A percentile compares a stretch with the other conserved stretches of the same genome.
Conservation (phyloP, 805 yeast species). For the Aciculoconidium aculeatum region DNA sequence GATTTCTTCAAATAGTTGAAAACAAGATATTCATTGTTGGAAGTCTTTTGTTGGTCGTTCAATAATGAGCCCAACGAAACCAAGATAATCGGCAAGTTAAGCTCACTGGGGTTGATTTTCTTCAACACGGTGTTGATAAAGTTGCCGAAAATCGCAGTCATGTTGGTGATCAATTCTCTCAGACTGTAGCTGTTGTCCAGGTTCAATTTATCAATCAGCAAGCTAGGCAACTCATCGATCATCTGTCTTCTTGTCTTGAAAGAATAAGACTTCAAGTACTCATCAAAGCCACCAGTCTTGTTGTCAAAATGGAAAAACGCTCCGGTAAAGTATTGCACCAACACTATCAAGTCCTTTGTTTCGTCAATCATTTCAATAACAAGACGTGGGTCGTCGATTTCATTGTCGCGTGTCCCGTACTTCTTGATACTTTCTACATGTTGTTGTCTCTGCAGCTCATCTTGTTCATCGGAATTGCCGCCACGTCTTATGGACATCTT, state of each 20-base stretch:
- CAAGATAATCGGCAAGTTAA: constrained; percentile 29
- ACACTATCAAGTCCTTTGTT: constrained; percentile 28
- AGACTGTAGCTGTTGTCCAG: constrained; percentile 40
- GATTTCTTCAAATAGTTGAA: constrained; percentile 45
- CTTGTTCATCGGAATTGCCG: constrained; percentile 7
- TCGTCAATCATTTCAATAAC: constrained; percentile 32
- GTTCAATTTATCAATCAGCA: constrained; percentile 23
- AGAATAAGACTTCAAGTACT: constrained; percentile 23
- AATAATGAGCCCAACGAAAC: constrained; percentile 22
- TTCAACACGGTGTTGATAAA: constrained; percentile 31
- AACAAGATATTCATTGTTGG: constrained; percentile 60
- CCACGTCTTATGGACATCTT: constrained; percentile 25
- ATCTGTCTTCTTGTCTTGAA: constrained; percentile 22
- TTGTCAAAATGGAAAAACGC: constrained; percentile 37
- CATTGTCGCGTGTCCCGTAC: constrained; percentile 7
- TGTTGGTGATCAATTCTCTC: constrained; percentile 38
- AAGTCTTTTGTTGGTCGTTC: constrained; percentile 33
- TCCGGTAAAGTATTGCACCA: constrained; percentile 36
- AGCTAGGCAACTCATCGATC: constrained; percentile 21
- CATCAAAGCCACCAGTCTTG: constrained; percentile 22
- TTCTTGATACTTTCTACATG: constrained; percentile 10
- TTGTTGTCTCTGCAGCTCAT: constrained; percentile 8
- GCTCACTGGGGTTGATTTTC: constrained; percentile 30
- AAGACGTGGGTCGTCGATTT: constrained; percentile 27
- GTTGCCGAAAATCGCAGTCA: constrained; percentile 43